Evolutionary conservation across 2,329 filamentous ascomycete genomes (phyloP).

Genomic region (Aschersonia sp.): DNA sequence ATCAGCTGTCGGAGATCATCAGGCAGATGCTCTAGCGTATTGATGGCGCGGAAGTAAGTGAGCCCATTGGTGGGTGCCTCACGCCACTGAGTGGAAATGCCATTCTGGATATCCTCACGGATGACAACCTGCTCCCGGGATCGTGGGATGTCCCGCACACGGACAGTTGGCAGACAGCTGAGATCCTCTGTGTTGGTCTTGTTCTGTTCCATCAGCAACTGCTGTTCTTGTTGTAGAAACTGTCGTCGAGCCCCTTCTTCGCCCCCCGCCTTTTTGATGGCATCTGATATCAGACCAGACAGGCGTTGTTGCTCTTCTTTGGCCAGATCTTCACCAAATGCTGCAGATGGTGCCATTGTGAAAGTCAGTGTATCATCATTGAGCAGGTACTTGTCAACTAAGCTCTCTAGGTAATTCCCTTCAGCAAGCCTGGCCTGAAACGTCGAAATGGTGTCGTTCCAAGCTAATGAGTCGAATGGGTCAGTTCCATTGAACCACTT

Average conservation of each 20-base stretch:
- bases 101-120: slow-evolving; percentile 50
- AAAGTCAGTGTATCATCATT: slow-evolving; percentile 82
- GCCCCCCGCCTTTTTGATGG: slow-evolving; percentile 53
- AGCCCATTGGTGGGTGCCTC: slow-evolving; percentile 90
- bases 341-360: slow-evolving; percentile 78
- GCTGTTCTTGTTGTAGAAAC: slow-evolving; percentile 65
- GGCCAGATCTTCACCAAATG: slow-evolving; percentile 59
- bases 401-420: slow-evolving; percentile 66
- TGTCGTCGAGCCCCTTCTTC: slow-evolving; percentile 56
- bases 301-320: slow-evolving; percentile 65
- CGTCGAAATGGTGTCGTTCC: slow-evolving; percentile 74
- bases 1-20: slow-evolving; percentile 74
- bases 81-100: slow-evolving; percentile 70
- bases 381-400: slow-evolving; percentile 81
- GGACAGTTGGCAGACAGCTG: slow-evolving; percentile 74
- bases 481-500: slow-evolving; percentile 94
- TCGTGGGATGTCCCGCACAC: slow-evolving; percentile 80
- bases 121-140: slow-evolving; percentile 46
- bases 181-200: slow-evolving; percentile 74
- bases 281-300: slow-evolving; percentile 57
- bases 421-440: slow-evolving; percentile 68
- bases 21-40: slow-evolving; percentile 63
- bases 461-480: slow-evolving; percentile 79
- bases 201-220: slow-evolving; percentile 69
- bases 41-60: slow-evolving; percentile 89